These are phyloP conservation scores for Vigna hirtella DNA, from an alignment of 306 rosid species.

Conservation along the genomic window DNA sequence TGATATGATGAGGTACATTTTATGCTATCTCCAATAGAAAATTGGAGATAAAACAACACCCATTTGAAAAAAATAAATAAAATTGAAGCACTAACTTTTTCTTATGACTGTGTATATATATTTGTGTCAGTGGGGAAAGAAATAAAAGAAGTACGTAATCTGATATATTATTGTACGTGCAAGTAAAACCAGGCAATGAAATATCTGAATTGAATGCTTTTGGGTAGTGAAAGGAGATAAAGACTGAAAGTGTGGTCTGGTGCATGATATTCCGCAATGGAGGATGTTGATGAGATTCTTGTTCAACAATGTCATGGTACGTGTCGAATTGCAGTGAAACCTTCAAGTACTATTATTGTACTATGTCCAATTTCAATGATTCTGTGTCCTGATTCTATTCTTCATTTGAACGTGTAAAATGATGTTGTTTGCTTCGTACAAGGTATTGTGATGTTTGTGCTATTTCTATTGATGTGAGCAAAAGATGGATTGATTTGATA, in stretches of 20 bases:
- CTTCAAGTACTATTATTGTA: not conserved
- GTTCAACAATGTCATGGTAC: conserved; percentile 29
- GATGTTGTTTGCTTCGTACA: conserved; percentile 18
- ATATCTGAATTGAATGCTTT: conserved; percentile 40
- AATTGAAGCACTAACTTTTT: conserved; percentile 43
- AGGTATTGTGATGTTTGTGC: conserved; percentile 21
- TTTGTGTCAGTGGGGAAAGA: conserved; percentile 57
- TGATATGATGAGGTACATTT: conserved; percentile 42
- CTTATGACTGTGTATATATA: conserved; percentile 32
- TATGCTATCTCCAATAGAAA: conserved; percentile 34
- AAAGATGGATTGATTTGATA: conserved; percentile 33
- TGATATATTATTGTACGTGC: conserved; percentile 44
- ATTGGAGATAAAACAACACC: conserved; percentile 30
- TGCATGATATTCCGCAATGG: not conserved
- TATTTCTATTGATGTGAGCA: conserved; percentile 39
- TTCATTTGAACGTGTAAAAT: conserved; percentile 18
- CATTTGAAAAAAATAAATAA: conserved; percentile 17
- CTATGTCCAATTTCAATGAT: conserved; percentile 30
- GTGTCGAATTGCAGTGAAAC: conserved; percentile 37
- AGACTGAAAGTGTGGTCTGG: conserved; percentile 18
- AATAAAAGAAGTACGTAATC: conserved; percentile 58
- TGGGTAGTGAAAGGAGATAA: conserved; percentile 45
- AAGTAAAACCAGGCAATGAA: conserved; percentile 44
- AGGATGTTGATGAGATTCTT: conserved; percentile 37
- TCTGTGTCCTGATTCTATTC: conserved; percentile 26